Evolutionary conservation across 2,329 filamentous ascomycete genomes (phyloP).

Genomic region (Penicillium sp.): DNA sequence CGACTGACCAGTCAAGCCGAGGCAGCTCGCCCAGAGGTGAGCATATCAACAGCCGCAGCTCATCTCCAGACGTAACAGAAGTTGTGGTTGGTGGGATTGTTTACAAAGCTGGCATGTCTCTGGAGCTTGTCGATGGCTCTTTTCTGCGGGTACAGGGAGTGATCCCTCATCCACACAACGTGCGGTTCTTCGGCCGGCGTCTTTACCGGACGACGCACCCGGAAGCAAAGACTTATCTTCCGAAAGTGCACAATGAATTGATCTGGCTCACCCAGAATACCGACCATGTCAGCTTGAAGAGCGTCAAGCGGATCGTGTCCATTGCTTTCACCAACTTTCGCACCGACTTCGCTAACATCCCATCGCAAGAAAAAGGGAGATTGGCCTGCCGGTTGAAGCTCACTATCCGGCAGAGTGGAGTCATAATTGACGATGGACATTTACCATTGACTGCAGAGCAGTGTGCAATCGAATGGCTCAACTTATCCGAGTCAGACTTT

Average conservation of each 20-base stretch:
- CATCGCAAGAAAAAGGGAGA: conserved; percentile 15
- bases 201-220: conserved; percentile 34
- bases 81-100: conserved; percentile 19
- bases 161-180: conserved; percentile 20
- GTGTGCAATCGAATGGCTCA: conserved; percentile 31
- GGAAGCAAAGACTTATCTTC: conserved; percentile 34
- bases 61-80: background rate
- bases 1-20: background rate
- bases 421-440: background rate
- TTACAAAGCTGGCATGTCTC: conserved; percentile 29
- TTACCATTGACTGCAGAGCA: conserved; percentile 16
- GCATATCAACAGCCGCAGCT: background rate
- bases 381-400: conserved; percentile 37
- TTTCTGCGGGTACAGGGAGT: conserved; percentile 45
- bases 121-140: conserved; percentile 38
- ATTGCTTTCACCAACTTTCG: conserved; percentile 56
- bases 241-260: conserved; percentile 45
- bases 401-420: conserved; percentile 8
- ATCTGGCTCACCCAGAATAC: conserved; percentile 41
- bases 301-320: conserved; percentile 42
- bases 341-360: conserved; percentile 20
- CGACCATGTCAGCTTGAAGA: conserved; percentile 40
- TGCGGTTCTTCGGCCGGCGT: conserved; percentile 40
- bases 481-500: conserved; percentile 30
- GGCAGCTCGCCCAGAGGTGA: background rate